Evolutionary conservation across 768 basidiomycete species (phyloP).

Genomic region (Steccherinum ochraceum): DNA sequence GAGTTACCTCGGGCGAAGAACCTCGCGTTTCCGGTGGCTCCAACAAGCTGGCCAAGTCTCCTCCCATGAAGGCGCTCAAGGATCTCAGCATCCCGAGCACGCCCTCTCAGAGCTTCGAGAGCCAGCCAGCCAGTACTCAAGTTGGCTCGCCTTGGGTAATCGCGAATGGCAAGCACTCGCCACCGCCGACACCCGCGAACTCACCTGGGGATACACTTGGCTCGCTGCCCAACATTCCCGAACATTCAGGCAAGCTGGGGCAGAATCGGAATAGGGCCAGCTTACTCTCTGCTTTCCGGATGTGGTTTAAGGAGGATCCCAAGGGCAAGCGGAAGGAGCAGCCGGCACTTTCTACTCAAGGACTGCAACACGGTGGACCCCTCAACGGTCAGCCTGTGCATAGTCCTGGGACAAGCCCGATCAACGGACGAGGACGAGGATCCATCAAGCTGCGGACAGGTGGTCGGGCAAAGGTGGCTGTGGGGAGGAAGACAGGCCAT

Average conservation of each 20-base stretch:
- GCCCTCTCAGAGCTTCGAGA: conserved; percentile 27
- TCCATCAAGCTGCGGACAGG: conserved; percentile 48
- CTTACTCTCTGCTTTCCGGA: conserved; percentile 76
- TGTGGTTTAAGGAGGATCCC: conserved; percentile 90
- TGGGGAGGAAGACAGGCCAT: conserved; percentile 32
- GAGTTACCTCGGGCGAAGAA: conserved; percentile 44
- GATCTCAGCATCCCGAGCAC: conserved; percentile 39
- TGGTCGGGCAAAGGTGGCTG: conserved; percentile 20
- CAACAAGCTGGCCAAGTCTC: conserved; percentile 65
- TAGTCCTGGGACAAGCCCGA: conserved; percentile 14
- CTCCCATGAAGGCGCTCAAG: conserved; percentile 51
- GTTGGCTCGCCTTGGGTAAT: conserved; percentile 75
- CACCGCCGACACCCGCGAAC: conserved; percentile 42
- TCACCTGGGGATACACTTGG: conserved; percentile 49
- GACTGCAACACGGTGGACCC: conserved; percentile 5
- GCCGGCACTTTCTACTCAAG: conserved; percentile 12
- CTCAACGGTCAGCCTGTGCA: neutral
- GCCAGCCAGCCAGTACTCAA: conserved; percentile 27
- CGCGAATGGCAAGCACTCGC: conserved; percentile 35
- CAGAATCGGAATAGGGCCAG: conserved; percentile 67
- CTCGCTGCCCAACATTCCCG: conserved; percentile 35
- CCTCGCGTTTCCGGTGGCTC: conserved; percentile 55
- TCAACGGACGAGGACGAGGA: conserved; percentile 21
- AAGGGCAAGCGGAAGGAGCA: conserved; percentile 76
- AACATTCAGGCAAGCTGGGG: conserved; percentile 27